Evolutionary conservation across 805 yeast species (phyloP), one percentile per base, ranked within the genome.

Genomic region (Wickerhamiella siamensis): DNA sequence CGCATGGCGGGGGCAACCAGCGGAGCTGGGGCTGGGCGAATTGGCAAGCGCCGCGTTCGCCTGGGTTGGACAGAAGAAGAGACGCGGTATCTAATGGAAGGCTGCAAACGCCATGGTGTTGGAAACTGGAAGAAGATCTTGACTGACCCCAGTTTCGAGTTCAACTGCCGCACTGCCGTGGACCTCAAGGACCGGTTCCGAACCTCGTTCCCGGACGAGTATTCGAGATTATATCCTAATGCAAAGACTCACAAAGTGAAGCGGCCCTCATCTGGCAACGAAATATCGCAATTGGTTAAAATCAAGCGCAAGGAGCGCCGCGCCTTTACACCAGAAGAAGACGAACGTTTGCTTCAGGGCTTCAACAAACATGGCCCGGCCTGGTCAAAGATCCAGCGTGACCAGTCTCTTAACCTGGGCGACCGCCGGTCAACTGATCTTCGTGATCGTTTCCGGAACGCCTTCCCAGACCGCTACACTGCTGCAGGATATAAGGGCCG

Each of bases 71-170:
- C 67, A 22, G 66, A 62, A 36, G 60, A 57, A 41, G 70, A 65
- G 49, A 65, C 70, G 4, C 56, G 57, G 17, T 58, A 62, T 43
- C 56, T 65, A 5, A 54, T 66, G 55, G 62, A 62, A 33, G 70
- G 71, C 33, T 66, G 71, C 51, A 58, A 55, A 42, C 55, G 55
- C 29, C 63, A 62, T 45, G 67, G 67, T 4, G 67, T 63, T 6
- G 70, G 70, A 40, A 65, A 66, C 56, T 65, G 70, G 70, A 65
- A 65, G 48, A 66, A 66, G 55, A 65, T 65, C 26, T 54, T 65
- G 36, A 60, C 59, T 16, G 70, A 65, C 46, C 61, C 64, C 18
- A 44, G 51, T n/a, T 58, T 60, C 47, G 53, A 53, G 37, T 59
- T 65, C 58, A 61, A 63, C 50, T 59, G 62, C 51, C 59, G 70